These are phyloP conservation scores for Pseudozyma sp. DNA, from an alignment of 1,284 basidiomycete species.

Conservation along the genomic window DNA sequence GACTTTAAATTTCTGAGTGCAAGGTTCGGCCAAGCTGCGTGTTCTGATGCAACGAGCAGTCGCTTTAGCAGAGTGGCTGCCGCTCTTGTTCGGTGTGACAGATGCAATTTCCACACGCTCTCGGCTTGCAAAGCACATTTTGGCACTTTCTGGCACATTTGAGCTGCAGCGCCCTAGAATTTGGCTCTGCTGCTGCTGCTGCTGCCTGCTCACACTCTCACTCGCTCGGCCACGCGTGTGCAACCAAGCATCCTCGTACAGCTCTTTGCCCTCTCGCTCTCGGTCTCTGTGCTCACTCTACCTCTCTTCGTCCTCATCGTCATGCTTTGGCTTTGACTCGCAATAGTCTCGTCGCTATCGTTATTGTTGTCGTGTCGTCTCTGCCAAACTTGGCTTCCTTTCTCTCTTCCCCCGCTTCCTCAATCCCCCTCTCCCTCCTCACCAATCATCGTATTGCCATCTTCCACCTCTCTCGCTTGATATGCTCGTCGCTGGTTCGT, in stretches of 20 bases:
- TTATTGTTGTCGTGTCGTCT: slow-evolving; percentile 8
- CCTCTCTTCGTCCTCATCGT: neutral
- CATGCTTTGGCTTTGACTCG: slow-evolving; percentile 13
- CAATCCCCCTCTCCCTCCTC: neutral
- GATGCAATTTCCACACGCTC: no score
- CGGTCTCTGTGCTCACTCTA: neutral
- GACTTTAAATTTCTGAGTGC: no score
- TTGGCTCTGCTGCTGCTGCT: neutral
- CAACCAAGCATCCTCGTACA: neutral
- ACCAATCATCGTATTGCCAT: neutral
- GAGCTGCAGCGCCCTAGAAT: no score
- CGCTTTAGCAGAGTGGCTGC: no score
- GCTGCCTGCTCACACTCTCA: neutral
- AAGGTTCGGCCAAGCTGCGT: no score
- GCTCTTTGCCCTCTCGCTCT: neutral
- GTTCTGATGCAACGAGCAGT: no score
- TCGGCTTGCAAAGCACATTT: no score
- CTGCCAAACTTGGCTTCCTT: slow-evolving; percentile 4
- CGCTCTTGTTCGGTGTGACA: no score
- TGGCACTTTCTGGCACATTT: no score
- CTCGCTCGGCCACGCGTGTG: slow-evolving; percentile 15
- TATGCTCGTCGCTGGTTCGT: slow-evolving; percentile 32
- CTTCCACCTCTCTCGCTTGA: neutral
- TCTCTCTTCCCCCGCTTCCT: neutral
- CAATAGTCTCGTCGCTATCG: slow-evolving; percentile 1